Evolutionary conservation across 2,329 filamentous ascomycete species (phyloP).

Genomic region (Alternaria ethzedia): DNA sequence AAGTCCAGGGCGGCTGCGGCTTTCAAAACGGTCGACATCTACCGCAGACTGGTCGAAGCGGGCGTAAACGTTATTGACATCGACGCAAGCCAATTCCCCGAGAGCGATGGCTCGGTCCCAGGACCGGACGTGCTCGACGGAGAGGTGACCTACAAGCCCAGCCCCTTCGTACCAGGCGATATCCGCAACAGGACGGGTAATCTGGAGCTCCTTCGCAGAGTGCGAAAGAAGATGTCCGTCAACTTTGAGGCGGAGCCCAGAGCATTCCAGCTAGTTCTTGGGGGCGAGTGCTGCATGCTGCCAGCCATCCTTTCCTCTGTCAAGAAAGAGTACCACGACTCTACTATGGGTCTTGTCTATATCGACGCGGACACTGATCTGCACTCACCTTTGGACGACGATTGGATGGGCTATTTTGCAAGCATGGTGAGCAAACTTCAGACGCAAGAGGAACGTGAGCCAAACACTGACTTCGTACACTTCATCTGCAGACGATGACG

Average conservation of each 20-base stretch:
- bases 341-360: conserved; percentile 14
- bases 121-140: conserved; percentile 4
- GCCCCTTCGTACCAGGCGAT: conserved; percentile 9
- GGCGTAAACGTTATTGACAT: conserved; percentile 1
- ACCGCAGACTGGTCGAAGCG: conserved; percentile 3
- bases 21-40: conserved; percentile 8
- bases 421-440: conserved; percentile 14
- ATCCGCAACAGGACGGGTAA: conserved; percentile 20
- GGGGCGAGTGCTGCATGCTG: conserved; percentile 27
- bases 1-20: conserved; percentile 20
- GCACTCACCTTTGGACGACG: conserved; percentile 15
- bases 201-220: background rate
- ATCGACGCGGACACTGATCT: conserved; percentile 28
- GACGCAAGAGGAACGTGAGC: background rate
- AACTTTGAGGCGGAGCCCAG: background rate
- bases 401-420: conserved; percentile 21
- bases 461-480: background rate
- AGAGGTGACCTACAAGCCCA: conserved; percentile 3
- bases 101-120: background rate
- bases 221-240: background rate
- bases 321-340: conserved; percentile 7
- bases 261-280: conserved; percentile 20
- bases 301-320: conserved; percentile 19
- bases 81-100: background rate
- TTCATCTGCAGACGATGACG: conserved; percentile 18